Conservation (phyloP, 805 yeast species). For the Cyberlindnera xylosilytica region DNA sequence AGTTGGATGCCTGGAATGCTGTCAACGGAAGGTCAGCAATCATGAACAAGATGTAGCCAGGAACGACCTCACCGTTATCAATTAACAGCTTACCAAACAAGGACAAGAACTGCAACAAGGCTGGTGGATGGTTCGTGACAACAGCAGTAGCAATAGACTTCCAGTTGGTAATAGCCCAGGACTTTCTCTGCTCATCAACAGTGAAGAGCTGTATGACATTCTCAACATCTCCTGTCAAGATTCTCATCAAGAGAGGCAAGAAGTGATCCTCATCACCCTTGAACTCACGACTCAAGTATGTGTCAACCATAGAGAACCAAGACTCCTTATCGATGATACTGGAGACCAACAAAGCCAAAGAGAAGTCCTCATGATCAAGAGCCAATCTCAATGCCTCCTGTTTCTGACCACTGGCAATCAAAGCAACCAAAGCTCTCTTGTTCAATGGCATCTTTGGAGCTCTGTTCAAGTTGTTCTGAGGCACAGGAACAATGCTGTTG, state of each 20-base stretch:
- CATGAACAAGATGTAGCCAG: slow-evolving; percentile 44
- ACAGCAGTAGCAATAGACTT: slow-evolving; percentile 42
- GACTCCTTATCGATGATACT: slow-evolving; percentile 59
- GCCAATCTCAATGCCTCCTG: slow-evolving; percentile 64
- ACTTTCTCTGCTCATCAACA: slow-evolving; percentile 35
- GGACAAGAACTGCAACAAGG: slow-evolving; percentile 38
- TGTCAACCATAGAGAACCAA: slow-evolving; percentile 56
- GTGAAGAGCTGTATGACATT: slow-evolving; percentile 49
- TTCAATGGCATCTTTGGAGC: slow-evolving; percentile 22
- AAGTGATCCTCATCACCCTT: slow-evolving; percentile 40
- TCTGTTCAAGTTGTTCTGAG: slow-evolving; percentile 6
- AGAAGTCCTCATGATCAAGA: slow-evolving; percentile 65
- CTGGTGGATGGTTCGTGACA: slow-evolving; percentile 34
- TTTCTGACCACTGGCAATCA: slow-evolving; percentile 64
- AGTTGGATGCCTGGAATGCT: slow-evolving; percentile 13
- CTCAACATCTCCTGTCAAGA: slow-evolving; percentile 58
- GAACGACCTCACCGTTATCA: slow-evolving; percentile 30
- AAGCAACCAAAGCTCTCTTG: slow-evolving; percentile 45
- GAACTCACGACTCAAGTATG: slow-evolving; percentile 49
- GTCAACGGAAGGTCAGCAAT: slow-evolving; percentile 46
- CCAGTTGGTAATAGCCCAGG: slow-evolving; percentile 54
- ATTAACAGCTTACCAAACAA: slow-evolving; percentile 50
- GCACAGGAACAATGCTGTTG: background rate
- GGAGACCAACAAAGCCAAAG: slow-evolving; percentile 71
- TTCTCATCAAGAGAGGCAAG: slow-evolving; percentile 57